These are phyloP conservation scores for Aspergillus bombycis DNA, from an alignment of 2,329 filamentous ascomycete species.

Conservation along the genomic window DNA sequence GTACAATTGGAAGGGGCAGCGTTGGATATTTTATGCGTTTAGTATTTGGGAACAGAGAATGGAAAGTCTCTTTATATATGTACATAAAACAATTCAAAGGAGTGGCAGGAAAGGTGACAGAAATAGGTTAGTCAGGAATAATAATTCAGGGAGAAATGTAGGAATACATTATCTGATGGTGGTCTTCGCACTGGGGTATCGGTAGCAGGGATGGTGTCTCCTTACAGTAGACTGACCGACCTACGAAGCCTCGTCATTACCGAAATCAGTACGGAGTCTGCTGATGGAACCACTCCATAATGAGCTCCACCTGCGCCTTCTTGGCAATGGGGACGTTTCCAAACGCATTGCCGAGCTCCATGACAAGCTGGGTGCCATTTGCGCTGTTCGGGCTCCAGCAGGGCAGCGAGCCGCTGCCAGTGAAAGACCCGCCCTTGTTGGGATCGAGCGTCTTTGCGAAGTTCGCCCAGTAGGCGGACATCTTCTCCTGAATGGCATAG, in stretches of 20 bases:
- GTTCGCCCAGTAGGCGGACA: slow-evolving; percentile 41
- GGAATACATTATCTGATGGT: background rate
- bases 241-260: background rate
- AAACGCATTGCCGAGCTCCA: slow-evolving; percentile 27
- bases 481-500: slow-evolving; percentile 23
- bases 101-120: background rate
- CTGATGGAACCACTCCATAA: slow-evolving; percentile 28
- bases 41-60: too few species aligned
- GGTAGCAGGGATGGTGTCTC: background rate
- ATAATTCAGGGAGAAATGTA: background rate
- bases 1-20: too few species aligned
- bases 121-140: background rate
- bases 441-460: slow-evolving; percentile 37
- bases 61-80: background rate
- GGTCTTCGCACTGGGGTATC: background rate
- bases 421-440: slow-evolving; percentile 24
- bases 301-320: slow-evolving; percentile 21
- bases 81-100: background rate
- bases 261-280: slow-evolving; percentile 7
- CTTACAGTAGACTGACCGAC: background rate
- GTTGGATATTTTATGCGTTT: too few species aligned
- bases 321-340: slow-evolving; percentile 25
- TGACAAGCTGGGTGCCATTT: slow-evolving; percentile 25
- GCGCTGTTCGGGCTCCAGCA: slow-evolving; percentile 24
- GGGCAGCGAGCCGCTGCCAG: slow-evolving; percentile 20